These are phyloP conservation scores for Rhamnella rubrinervis DNA, from an alignment of 331 rosid genomes.

Conservation along the genomic window DNA sequence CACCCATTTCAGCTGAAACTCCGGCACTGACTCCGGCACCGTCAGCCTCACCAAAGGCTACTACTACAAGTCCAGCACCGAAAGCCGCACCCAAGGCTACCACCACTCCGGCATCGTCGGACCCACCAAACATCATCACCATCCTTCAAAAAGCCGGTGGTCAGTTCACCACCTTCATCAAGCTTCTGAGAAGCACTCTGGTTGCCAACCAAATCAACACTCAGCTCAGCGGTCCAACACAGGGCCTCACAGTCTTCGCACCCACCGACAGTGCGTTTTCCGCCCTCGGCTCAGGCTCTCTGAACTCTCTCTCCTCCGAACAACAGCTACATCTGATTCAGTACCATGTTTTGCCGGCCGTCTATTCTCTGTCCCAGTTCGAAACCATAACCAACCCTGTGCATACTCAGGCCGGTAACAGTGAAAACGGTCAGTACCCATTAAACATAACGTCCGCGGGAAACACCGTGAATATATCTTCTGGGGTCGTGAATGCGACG, in stretches of 20 bases:
- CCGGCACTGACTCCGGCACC: slow-evolving; percentile 10
- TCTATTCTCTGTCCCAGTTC: slow-evolving; percentile 56
- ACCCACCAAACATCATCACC: slow-evolving; percentile 43
- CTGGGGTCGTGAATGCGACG: slow-evolving; percentile 54
- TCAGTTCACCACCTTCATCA: slow-evolving; percentile 61
- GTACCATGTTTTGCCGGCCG: slow-evolving; percentile 53
- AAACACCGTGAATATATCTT: slow-evolving; percentile 65
- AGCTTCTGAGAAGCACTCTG: slow-evolving; percentile 50
- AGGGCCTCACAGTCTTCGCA: slow-evolving; percentile 64
- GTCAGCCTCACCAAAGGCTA: neutral
- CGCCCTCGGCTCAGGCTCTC: slow-evolving; percentile 44
- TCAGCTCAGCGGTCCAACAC: slow-evolving; percentile 67
- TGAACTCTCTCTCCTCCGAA: slow-evolving; percentile 53
- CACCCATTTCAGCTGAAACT: slow-evolving; percentile 38
- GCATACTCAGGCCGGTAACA: slow-evolving; percentile 70
- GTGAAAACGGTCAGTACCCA: slow-evolving; percentile 53
- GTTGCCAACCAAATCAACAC: slow-evolving; percentile 51
- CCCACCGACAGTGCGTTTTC: slow-evolving; percentile 69
- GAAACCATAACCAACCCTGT: slow-evolving; percentile 67
- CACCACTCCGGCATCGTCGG: slow-evolving; percentile 11
- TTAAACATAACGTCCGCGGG: slow-evolving; percentile 68
- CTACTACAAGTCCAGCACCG: no score
- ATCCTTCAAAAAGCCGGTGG: slow-evolving; percentile 71
- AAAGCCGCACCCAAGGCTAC: no score
- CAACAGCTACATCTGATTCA: slow-evolving; percentile 59